Evolutionary conservation across 2,329 filamentous ascomycete species (phyloP).

Genomic region (Annulohypoxylon truncatum): DNA sequence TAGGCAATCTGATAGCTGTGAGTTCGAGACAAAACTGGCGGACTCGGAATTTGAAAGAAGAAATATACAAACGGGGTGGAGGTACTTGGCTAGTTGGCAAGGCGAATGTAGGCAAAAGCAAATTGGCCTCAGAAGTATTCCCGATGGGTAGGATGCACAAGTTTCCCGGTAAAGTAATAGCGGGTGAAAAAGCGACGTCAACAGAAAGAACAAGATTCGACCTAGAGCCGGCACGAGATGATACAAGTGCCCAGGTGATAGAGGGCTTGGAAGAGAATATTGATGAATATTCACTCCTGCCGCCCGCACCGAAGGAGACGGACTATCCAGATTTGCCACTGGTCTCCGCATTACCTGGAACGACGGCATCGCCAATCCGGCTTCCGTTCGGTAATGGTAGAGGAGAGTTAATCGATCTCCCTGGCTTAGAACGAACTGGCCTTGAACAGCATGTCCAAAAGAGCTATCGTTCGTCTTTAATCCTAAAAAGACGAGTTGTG

Average conservation of each 20-base stretch:
- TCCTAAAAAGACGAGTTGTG: constrained; percentile 82
- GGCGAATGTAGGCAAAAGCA: constrained; percentile 96
- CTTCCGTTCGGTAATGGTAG: constrained; percentile 87
- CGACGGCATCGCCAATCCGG: constrained; percentile 93
- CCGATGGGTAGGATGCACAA: constrained; percentile 74
- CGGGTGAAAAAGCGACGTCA: constrained; percentile 2
- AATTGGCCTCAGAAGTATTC: constrained; percentile 87
- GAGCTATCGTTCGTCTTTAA: constrained; percentile 72
- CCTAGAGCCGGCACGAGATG: constrained; percentile 4
- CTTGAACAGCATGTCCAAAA: constrained; percentile 78
- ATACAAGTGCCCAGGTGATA: constrained; percentile 44
- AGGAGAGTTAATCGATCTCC: constrained; percentile 93
- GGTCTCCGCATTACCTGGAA: constrained; percentile 88
- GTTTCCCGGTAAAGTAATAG: constrained; percentile 45
- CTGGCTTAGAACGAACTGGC: constrained; percentile 80
- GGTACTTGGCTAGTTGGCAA: constrained; percentile 98
- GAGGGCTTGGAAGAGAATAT: constrained; percentile 45
- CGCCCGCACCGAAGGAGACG: constrained; percentile 77
- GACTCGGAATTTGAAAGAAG: constrained; percentile 86
- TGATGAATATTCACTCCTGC: constrained; percentile 71
- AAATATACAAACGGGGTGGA: constrained; percentile 85
- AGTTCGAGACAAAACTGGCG: constrained; percentile 91
- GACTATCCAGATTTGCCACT: constrained; percentile 87
- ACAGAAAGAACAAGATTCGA: constrained; percentile 13
- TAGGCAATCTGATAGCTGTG: constrained; percentile 89